Percentiles rank a stretch among this genome's conserved stretches.
These are phyloP conservation scores for Parmelia sp. DNA, from an alignment of 495 filamentous ascomycete genomes.

Conservation along the genomic window DNA sequence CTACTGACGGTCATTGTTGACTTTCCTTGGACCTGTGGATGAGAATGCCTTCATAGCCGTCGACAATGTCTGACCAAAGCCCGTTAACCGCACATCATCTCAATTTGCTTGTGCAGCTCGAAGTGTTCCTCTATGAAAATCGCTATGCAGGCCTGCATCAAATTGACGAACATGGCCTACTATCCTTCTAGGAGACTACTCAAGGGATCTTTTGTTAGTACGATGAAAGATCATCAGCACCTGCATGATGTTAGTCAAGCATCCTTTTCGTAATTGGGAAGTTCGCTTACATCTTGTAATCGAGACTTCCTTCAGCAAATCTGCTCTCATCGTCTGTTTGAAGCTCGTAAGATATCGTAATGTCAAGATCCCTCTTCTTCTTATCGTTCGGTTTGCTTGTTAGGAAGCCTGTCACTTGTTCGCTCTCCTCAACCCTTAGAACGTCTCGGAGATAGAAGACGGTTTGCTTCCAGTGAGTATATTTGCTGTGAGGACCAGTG, in stretches of 20 bases:
- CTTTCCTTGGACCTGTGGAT: not conserved
- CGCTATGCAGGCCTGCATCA: constrained; percentile 16
- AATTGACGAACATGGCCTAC: not conserved
- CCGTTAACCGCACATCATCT: not conserved
- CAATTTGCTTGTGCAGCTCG: not conserved
- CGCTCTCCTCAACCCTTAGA: constrained; percentile 73
- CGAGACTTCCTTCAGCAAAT: constrained; percentile 59
- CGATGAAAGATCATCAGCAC: constrained; percentile 34
- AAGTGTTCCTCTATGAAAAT: constrained; percentile 2
- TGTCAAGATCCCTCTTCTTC: constrained; percentile 93
- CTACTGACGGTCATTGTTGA: constrained; percentile 9
- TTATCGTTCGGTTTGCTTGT: constrained; percentile 83
- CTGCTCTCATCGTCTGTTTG: constrained; percentile 66
- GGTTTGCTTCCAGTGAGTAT: constrained; percentile 93
- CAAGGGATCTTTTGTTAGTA: not conserved
- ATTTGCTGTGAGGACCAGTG: constrained; percentile 83
- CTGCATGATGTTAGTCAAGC: constrained; percentile 34
- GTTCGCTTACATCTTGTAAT: constrained; percentile 77
- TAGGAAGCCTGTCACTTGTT: constrained; percentile 63
- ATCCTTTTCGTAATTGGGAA: not conserved
- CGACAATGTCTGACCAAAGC: not conserved
- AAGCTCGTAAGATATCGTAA: constrained; percentile 75
- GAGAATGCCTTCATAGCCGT: not conserved
- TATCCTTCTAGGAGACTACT: not conserved
- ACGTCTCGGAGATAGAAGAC: constrained; percentile 85